These are phyloP conservation scores for Melocanna baccifera DNA, from an alignment of 176 grass and related monocot genomes.

Conservation along the genomic window DNA sequence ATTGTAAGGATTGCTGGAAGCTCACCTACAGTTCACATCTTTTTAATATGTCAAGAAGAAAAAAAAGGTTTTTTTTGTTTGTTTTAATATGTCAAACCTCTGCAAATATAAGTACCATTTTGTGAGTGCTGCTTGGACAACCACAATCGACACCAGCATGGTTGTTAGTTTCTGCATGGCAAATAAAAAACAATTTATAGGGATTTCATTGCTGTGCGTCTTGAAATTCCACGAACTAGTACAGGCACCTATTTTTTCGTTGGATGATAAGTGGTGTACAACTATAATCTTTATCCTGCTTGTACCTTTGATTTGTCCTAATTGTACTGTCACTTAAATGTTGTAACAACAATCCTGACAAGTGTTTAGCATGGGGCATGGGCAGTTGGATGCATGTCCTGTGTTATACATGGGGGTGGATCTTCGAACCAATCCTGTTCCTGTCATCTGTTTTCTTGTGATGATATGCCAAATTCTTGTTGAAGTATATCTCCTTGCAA, in stretches of 20 bases:
- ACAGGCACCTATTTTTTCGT: not conserved
- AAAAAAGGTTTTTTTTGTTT: not conserved
- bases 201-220: not conserved
- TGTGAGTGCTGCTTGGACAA: not conserved
- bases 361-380: not conserved
- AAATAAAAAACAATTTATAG: not conserved
- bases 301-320: not conserved
- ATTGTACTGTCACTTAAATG: not conserved
- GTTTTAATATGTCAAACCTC: not conserved
- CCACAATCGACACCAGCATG: not conserved
- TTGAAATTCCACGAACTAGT: not conserved
- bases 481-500: not conserved
- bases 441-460: not conserved
- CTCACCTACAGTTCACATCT: not conserved
- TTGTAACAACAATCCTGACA: not conserved
- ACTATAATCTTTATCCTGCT: not conserved
- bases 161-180: not conserved
- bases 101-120: not conserved
- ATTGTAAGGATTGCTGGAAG: not conserved
- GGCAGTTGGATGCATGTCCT: not conserved
- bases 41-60: not conserved
- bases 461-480: not conserved
- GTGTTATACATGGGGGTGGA: not conserved
- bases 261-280: not conserved
- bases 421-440: not conserved